Base-by-base conservation (phyloP, 441 rosid species). In the Arabidopsis hybrid region DNA sequence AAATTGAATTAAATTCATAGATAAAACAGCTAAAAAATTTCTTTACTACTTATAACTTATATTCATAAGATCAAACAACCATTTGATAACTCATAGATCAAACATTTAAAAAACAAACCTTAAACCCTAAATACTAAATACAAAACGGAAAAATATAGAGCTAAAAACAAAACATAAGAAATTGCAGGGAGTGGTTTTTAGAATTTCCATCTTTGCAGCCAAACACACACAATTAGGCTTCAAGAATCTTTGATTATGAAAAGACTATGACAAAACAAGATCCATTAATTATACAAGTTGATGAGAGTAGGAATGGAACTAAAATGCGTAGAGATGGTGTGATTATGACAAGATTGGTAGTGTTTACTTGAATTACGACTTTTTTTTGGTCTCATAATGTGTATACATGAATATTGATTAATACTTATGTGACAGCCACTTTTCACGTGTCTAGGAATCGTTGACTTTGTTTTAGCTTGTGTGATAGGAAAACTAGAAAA, bases 91-190 rank as follows among this genome's bases (percentile, higher is more conserved):
- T 21, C 26, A 21, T 21, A 21, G 26, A 21, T 21, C 26, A 21
- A 21, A 21, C 26, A 21, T 21, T 21, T 21, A 21, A 21, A 21
- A 21, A 21, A 0, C 26, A 21, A 21, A 21, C 26, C 26, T 21
- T 21, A 21, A 21, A 21, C 26, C 26, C 26, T 21, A 21, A 21
- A 21, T 21, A 21, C 26, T 21, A 21, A 21, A 21, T 21, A 21
- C 26, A 21, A 21, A 21, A 21, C 26, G 26, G 18, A 46, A 26
- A 65, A 7, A 9, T 36, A 61, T 52, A 77, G 38, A 16, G 38
- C 59, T 53, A 69, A 17, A 35, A 69, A n/a, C 7, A 5, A 69
- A 29, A 69, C 12, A 47, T 0, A 69, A 6, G 45, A 69, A 62
- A 53, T 5, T n/a, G 16, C 0, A 36, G 18, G 50, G 60, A 0